Conservation (phyloP, 257 asterid species). For the Avicennia marina region DNA sequence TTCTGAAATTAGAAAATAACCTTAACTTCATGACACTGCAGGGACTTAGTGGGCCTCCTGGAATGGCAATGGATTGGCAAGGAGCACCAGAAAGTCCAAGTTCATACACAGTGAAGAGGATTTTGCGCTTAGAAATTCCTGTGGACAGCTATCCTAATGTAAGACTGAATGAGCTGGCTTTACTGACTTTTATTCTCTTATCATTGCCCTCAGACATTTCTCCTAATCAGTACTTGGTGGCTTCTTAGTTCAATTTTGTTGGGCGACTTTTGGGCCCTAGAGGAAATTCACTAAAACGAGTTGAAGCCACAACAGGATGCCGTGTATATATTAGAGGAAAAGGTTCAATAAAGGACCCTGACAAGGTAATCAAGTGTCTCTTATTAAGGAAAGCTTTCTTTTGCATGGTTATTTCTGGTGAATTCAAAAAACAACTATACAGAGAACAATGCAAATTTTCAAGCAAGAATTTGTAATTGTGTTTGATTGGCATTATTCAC, state of each 20-base stretch:
- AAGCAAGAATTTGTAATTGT: no score
- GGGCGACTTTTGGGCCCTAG: slow-evolving; percentile 99
- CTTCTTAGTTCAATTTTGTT: slow-evolving; percentile 96
- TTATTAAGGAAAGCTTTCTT: no score
- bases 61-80: slow-evolving; percentile 97
- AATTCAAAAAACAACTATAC: no score
- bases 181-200: not conserved
- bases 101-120: slow-evolving; percentile 77
- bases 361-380: slow-evolving; percentile 44
- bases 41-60: slow-evolving; percentile 84
- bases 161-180: slow-evolving; percentile 21
- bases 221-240: no score
- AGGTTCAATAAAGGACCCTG: slow-evolving; percentile 96
- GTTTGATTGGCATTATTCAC: no score
- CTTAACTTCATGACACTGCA: slow-evolving; percentile 29
- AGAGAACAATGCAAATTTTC: no score
- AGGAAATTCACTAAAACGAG: slow-evolving; percentile 97
- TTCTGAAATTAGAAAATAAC: not conserved
- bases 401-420: not conserved
- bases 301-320: slow-evolving; percentile 90
- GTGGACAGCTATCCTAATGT: slow-evolving; percentile 90
- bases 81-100: slow-evolving; percentile 85
- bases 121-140: slow-evolving; percentile 89
- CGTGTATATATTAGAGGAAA: slow-evolving; percentile 96
- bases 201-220: not conserved